Percentiles rank a stretch among this genome's conserved stretches.
Conservation (phyloP, 148 eudicot species). For the Vaccinium macrocarpon region DNA sequence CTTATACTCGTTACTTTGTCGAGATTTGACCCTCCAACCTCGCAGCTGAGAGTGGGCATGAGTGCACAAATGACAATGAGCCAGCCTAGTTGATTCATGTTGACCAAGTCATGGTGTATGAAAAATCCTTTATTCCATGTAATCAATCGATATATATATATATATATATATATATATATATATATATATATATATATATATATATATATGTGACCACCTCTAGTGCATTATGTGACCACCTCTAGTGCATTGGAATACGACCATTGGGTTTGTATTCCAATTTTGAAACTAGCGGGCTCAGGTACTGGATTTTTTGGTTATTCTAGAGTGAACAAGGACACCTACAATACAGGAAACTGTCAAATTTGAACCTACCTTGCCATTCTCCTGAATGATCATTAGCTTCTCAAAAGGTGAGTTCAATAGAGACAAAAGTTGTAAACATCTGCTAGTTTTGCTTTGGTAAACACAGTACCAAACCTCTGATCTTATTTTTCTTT, state of each 20-base stretch:
- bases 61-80: background rate
- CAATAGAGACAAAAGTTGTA: background rate
- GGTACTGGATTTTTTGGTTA: background rate
- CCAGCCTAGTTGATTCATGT: no score
- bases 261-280: background rate
- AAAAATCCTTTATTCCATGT: background rate
- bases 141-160: background rate
- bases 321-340: background rate
- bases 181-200: no score
- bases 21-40: background rate
- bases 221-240: no score
- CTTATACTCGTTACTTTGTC: background rate
- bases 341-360: background rate
- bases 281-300: background rate
- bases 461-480: background rate
- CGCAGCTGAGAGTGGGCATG: background rate
- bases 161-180: no score
- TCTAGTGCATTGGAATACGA: background rate
- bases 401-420: background rate
- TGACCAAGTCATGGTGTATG: background rate
- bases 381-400: background rate
- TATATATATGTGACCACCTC: no score
- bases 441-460: background rate
- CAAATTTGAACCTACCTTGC: background rate
- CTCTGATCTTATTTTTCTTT: background rate